Conservation (phyloP, 2,329 filamentous ascomycete genomes). For the Sporothrix variecibatus region DNA sequence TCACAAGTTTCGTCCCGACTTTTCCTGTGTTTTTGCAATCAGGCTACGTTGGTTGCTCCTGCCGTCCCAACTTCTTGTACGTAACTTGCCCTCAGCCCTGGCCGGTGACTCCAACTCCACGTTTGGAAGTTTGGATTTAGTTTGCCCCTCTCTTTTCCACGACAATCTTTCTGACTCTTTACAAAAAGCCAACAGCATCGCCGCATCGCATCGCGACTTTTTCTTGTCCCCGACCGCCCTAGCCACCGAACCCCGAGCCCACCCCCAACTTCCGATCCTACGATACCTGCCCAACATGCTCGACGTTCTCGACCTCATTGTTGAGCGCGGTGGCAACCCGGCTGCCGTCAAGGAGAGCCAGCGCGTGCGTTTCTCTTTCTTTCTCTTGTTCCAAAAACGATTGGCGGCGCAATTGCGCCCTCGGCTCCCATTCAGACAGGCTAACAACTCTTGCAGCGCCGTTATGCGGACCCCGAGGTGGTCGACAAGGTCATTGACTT, state of each 20-base stretch:
- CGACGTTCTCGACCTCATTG: slow-evolving; percentile 76
- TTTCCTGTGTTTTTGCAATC: neutral
- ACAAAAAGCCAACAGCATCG: slow-evolving; percentile 3
- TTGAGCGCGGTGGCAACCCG: slow-evolving; percentile 86
- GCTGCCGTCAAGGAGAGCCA: slow-evolving; percentile 92
- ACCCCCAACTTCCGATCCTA: neutral
- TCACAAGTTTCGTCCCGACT: neutral
- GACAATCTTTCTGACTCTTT: slow-evolving; percentile 10
- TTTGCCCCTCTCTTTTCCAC: neutral
- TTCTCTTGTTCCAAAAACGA: neutral
- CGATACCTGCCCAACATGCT: slow-evolving; percentile 28
- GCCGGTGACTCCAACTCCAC: neutral
- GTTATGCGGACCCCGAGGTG: slow-evolving; percentile 75
- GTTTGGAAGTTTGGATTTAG: neutral
- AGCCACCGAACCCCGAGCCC: neutral
- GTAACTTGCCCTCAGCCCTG: neutral
- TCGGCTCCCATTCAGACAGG: neutral
- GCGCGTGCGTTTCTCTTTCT: slow-evolving; percentile 43
- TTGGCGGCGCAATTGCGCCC: neutral
- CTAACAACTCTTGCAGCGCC: slow-evolving; percentile 46
- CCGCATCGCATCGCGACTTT: slow-evolving; percentile 9
- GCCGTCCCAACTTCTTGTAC: slow-evolving; percentile 6
- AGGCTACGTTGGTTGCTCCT: neutral
- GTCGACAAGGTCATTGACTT: slow-evolving; percentile 89
- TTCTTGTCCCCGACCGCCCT: neutral